Conservation (phyloP, 176 grass and related monocot species). For the Phoenix dactylifera region DNA sequence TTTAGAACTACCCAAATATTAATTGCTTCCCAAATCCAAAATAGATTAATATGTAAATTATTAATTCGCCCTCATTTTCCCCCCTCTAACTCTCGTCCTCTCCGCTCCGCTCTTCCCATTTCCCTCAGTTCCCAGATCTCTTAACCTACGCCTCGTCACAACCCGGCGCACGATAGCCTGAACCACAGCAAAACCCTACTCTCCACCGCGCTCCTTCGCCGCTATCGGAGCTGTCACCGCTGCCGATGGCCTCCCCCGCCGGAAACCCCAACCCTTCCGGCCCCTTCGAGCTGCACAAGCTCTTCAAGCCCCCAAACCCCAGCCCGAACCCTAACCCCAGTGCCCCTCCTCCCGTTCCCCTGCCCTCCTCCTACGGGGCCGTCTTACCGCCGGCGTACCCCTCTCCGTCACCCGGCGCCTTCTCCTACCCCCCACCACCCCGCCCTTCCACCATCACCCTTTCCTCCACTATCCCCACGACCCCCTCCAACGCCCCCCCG, state of each 20-base stretch:
- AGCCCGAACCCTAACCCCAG: conserved; percentile 25
- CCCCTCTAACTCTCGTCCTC: too few species aligned
- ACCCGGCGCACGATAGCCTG: conserved; percentile 7
- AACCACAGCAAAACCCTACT: too few species aligned
- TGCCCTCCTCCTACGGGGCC: conserved; percentile 24
- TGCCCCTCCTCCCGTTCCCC: conserved; percentile 15
- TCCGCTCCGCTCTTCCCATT: too few species aligned
- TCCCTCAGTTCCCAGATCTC: neutral
- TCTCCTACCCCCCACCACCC: conserved; percentile 55
- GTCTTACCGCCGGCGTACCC: conserved; percentile 8
- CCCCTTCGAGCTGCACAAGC: conserved; percentile 32
- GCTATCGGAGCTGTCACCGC: neutral
- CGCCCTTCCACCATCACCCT: conserved; percentile 44
- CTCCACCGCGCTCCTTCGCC: neutral
- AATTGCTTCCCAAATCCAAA: too few species aligned
- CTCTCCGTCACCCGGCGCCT: conserved; percentile 33
- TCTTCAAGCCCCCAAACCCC: conserved; percentile 39
- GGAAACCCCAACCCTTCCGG: conserved; percentile 40
- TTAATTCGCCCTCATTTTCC: too few species aligned
- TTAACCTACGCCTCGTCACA: neutral
- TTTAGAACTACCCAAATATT: too few species aligned
- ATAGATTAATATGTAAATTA: too few species aligned
- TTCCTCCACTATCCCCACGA: conserved; percentile 43
- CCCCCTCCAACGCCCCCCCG: conserved; percentile 22
- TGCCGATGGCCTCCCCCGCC: conserved; percentile 55